Base-by-base conservation (phyloP, 2,329 filamentous ascomycete genomes). In the Neoscytalidium dimidiatum region DNA sequence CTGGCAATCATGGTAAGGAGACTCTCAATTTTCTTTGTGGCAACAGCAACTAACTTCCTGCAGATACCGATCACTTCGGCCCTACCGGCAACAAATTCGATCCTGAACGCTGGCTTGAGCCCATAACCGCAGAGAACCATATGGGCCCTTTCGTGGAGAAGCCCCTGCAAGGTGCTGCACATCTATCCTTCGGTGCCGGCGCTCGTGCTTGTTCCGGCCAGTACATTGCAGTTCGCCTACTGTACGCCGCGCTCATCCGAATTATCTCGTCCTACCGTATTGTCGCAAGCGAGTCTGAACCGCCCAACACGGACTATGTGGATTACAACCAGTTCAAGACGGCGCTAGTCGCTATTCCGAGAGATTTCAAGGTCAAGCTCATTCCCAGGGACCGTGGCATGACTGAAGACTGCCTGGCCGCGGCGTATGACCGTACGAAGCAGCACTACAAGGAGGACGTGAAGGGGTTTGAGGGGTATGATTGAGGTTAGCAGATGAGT, bases 271-370 rank as follows among this genome's bases (percentile, higher is more conserved):
- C 78, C 8, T 86, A 83, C 72, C 79, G 77, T 67, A 82, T 85
- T 62, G 79, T 84, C 33, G 78, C 84, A 26, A 80, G 78, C 68
- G 76, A 82, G 58, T 69, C 72, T 0, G 74, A 81, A 48, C 85
- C 85, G 0, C 86, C 85, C 0, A 88, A 86, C 67, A 87, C 85
- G 0, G 85, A 88, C 70, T 88, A 88, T 67, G 82, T 88, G 4
- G 85, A 88, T 4, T 88, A 88, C 69, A 88, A 88, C 68, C 80
- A 84, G 69, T 82, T 86, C 69, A 87, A 88, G 74, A 83, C 81
- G 1, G 85, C 85, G 0, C 69, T 88, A 35, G 85, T 88, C 13
- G 86, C 86, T 0, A 87, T 88, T 58, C 86, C 86, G 1, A 74
- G 81, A 49, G 81, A 86, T 49, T 88, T 88, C 72, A 86, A 85